phyloP scores from a whole-genome alignment of 176 grass and related monocot genomes.

The Stipa capillata region DNA sequence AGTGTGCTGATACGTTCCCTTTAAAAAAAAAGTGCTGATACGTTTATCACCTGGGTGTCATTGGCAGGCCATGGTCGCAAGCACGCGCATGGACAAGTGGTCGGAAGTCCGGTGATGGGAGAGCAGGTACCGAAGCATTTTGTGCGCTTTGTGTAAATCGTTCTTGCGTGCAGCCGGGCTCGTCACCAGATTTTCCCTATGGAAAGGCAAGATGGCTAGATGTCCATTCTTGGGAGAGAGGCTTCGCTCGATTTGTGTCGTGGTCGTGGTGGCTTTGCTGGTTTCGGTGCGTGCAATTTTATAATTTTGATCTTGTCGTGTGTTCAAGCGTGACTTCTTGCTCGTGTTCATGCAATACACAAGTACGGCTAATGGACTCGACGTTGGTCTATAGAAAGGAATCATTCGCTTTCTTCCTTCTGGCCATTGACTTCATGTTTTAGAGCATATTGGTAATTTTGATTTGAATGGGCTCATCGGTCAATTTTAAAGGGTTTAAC shows the following conservation, averaged over 20 bases:
- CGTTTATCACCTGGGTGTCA: background rate
- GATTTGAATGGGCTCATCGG: background rate
- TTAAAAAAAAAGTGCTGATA: background rate
- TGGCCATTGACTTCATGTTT: background rate
- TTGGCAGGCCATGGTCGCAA: conserved; percentile 60
- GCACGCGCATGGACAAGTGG: conserved; percentile 48
- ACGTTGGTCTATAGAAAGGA: no score
- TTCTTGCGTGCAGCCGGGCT: background rate
- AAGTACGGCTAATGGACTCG: background rate
- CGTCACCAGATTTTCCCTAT: background rate
- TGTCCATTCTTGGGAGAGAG: background rate
- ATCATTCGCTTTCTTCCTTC: background rate
- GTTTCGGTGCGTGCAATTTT: background rate
- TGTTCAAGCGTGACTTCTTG: background rate
- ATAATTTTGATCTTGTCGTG: background rate
- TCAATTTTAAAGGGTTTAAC: background rate
- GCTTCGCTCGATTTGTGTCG: background rate
- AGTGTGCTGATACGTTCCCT: background rate
- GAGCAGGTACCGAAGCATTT: background rate
- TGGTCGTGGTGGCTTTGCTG: background rate
- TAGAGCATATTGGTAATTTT: background rate
- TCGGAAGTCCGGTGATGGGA: conserved; percentile 14
- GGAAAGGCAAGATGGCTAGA: background rate
- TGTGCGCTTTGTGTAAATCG: no score
- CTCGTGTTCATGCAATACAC: background rate